These are phyloP conservation scores for Phytophthora colocasiae DNA, from an alignment of 352 stramenopile genomes.

Conservation along the genomic window DNA sequence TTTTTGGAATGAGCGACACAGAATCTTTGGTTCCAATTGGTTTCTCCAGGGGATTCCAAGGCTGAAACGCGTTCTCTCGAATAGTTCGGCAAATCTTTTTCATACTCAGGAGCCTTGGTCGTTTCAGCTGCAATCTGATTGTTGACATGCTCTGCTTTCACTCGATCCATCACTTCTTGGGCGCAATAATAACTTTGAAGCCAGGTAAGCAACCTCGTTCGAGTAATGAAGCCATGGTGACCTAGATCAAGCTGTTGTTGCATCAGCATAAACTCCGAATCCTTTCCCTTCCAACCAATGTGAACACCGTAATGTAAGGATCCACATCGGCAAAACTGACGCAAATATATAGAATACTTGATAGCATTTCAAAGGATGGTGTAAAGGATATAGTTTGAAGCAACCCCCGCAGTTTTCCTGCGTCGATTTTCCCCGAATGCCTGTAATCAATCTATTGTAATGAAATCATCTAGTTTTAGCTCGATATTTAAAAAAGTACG, in stretches of 20 bases:
- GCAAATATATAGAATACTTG: neutral
- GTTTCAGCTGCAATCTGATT: slow-evolving; percentile 29
- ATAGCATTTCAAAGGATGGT: neutral
- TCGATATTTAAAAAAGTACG: no score
- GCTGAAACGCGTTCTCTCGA: slow-evolving; percentile 20
- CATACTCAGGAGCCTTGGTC: neutral
- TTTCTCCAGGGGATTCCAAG: slow-evolving; percentile 15
- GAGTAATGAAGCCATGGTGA: slow-evolving; percentile 46
- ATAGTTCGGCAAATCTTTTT: neutral
- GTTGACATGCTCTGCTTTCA: slow-evolving; percentile 24
- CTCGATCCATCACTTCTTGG: slow-evolving; percentile 36
- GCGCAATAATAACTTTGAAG: slow-evolving; percentile 48
- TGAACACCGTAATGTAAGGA: slow-evolving; percentile 37
- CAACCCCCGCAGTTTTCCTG: slow-evolving; percentile 47
- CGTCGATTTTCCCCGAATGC: slow-evolving; percentile 51
- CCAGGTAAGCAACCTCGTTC: slow-evolving; percentile 49
- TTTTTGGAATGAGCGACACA: slow-evolving; percentile 13
- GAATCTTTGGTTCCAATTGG: slow-evolving; percentile 39
- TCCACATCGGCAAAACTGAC: neutral
- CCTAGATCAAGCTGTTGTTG: slow-evolving; percentile 66
- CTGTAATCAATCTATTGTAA: slow-evolving; percentile 48
- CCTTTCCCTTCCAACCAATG: slow-evolving; percentile 59
- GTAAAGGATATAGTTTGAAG: slow-evolving; percentile 71
- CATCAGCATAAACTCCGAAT: slow-evolving; percentile 46
- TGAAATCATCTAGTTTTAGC: neutral